Evolutionary conservation across 129 eudicot species (phyloP).

Genomic region (Flaveria sonorensis): DNA sequence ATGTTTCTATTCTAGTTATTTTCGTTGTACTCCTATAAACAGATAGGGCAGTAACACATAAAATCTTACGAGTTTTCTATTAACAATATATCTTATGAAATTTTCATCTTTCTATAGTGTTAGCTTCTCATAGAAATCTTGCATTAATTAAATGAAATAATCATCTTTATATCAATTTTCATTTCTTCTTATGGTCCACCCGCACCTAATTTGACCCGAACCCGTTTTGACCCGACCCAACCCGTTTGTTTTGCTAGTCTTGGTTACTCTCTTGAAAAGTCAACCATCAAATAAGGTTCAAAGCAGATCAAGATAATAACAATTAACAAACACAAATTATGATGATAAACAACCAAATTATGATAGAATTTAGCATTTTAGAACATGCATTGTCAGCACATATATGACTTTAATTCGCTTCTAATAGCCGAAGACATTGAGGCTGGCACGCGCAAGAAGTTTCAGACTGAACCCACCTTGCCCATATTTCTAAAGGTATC

Average conservation of each 20-base stretch:
- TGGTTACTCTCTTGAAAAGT: background rate
- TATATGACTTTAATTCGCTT: constrained; percentile 12
- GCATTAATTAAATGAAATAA: no score
- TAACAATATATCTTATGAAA: no score
- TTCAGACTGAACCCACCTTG: constrained; percentile 81
- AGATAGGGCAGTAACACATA: no score
- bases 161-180: background rate
- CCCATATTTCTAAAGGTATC: constrained; percentile 83
- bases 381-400: background rate
- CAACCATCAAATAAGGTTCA: background rate
- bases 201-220: background rate
- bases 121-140: no score
- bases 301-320: background rate
- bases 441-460: constrained; percentile 64
- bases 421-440: constrained; percentile 89
- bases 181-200: background rate
- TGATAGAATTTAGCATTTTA: background rate
- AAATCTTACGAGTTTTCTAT: no score
- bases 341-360: background rate
- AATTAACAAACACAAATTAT: background rate
- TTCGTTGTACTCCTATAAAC: no score
- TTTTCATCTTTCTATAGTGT: no score
- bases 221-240: background rate
- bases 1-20: no score
- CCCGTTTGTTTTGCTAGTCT: background rate